These are phyloP conservation scores for Linderniella brevidens DNA, from an alignment of 257 asterid genomes.

Conservation along the genomic window DNA sequence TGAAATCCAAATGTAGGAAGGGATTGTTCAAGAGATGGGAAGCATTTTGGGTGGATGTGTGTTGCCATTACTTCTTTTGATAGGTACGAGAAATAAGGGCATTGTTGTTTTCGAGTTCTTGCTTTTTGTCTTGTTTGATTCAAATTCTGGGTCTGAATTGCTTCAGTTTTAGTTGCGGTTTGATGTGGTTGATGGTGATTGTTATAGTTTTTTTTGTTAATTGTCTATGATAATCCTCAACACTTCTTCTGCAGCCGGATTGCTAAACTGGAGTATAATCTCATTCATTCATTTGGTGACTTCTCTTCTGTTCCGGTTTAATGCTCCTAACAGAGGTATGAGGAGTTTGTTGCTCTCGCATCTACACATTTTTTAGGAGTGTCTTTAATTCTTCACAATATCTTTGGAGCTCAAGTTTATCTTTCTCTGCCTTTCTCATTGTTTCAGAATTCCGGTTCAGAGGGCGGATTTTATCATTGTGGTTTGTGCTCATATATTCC, in stretches of 20 bases:
- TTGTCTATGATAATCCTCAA: slow-evolving; percentile 6
- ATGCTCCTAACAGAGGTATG: slow-evolving; percentile 53
- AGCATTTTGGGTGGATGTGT: slow-evolving; percentile 37
- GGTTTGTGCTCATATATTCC: slow-evolving; percentile 54
- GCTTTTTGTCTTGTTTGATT: not conserved
- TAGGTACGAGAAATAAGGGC: slow-evolving; percentile 29
- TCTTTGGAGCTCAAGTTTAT: not conserved
- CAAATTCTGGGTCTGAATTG: too few species aligned
- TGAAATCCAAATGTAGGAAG: too few species aligned
- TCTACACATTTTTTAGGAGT: slow-evolving; percentile 10
- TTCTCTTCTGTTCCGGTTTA: slow-evolving; percentile 47
- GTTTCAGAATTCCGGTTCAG: slow-evolving; percentile 50
- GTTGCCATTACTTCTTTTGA: slow-evolving; percentile 59
- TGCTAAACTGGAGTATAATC: slow-evolving; percentile 84
- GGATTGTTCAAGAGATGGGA: slow-evolving; percentile 23
- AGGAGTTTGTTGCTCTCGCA: slow-evolving; percentile 8
- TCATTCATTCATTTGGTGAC: slow-evolving; percentile 58
- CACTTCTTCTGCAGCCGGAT: slow-evolving; percentile 42
- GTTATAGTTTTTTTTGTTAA: not conserved
- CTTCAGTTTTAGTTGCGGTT: too few species aligned
- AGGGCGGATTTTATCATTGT: slow-evolving; percentile 37
- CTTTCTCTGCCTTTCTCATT: slow-evolving; percentile 8
- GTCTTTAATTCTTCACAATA: slow-evolving; percentile 5
- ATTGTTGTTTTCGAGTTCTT: not conserved
- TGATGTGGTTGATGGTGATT: not conserved